Evolutionary conservation across 2,329 filamentous ascomycete genomes (phyloP).

Genomic region (Ophiosphaerella narmari): DNA sequence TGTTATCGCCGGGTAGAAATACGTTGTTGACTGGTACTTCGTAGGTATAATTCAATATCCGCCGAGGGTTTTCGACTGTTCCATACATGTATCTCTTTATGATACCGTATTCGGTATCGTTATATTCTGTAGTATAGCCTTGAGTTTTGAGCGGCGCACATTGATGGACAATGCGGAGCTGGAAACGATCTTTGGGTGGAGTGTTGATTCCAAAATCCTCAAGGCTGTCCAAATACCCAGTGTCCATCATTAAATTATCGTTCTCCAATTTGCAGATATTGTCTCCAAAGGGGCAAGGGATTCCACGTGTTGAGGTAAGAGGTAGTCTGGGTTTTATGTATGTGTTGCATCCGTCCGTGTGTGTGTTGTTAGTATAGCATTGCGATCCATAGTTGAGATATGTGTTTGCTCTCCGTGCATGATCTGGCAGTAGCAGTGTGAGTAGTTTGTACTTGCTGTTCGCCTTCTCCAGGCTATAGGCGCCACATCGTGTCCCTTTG

Average conservation of each 20-base stretch:
- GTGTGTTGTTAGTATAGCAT: slow-evolving; percentile 20
- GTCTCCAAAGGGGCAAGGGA: slow-evolving; percentile 22
- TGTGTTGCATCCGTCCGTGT: slow-evolving; percentile 18
- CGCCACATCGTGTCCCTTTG: slow-evolving; percentile 15
- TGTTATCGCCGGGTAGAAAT: slow-evolving; percentile 10
- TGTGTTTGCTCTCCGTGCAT: slow-evolving; percentile 12
- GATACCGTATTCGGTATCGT: slow-evolving; percentile 2
- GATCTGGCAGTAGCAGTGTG: slow-evolving; percentile 6
- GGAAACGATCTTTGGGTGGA: slow-evolving; percentile 21
- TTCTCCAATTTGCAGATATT: slow-evolving; percentile 18
- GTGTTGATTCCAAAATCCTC: slow-evolving; percentile 31
- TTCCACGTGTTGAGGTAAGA: slow-evolving; percentile 7
- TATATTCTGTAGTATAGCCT: slow-evolving; percentile 13
- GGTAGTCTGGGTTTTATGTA: slow-evolving; percentile 20
- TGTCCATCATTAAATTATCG: slow-evolving; percentile 25
- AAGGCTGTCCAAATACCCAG: slow-evolving; percentile 26
- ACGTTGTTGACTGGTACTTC: slow-evolving; percentile 6
- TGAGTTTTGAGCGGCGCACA: slow-evolving; percentile 27
- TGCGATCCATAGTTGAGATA: slow-evolving; percentile 22
- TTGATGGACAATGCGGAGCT: slow-evolving; percentile 20
- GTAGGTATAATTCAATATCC: slow-evolving; percentile 5
- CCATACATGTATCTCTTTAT: slow-evolving; percentile 14
- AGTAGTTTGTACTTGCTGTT: slow-evolving; percentile 7
- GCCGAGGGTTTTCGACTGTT: not conserved
- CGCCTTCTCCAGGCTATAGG: not conserved